phyloP scores from a whole-genome alignment of 352 stramenopile species.

The Phytophthora fragariae region DNA sequence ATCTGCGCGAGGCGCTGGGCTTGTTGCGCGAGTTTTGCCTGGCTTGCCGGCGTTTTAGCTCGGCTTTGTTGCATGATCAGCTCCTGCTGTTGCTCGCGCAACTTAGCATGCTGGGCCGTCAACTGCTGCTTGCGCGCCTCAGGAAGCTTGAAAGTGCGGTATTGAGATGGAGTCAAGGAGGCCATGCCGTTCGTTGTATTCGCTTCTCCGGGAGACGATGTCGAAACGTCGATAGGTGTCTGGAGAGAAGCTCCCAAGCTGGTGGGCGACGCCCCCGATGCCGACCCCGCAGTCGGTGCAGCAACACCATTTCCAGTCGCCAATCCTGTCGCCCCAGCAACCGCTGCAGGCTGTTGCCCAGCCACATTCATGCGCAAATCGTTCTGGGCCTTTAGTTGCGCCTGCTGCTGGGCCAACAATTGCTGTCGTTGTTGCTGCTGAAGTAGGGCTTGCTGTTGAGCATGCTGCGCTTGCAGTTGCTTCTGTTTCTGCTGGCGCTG shows the following conservation, averaged over 20 bases:
- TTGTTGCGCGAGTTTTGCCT: constrained; percentile 80
- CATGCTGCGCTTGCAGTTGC: constrained; percentile 62
- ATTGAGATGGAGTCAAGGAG: constrained; percentile 72
- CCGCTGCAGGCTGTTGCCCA: constrained; percentile 21
- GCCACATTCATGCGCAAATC: constrained; percentile 44
- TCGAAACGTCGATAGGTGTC: constrained; percentile 62
- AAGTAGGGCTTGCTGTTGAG: constrained; percentile 57
- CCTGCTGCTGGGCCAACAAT: constrained; percentile 46
- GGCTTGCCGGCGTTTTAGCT: constrained; percentile 71
- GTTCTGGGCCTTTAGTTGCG: constrained; percentile 56
- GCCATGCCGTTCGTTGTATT: constrained; percentile 33
- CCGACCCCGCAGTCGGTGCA: constrained; percentile 1
- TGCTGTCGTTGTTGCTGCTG: constrained; percentile 57
- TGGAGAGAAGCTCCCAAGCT: constrained; percentile 45
- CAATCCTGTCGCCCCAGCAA: constrained; percentile 18
- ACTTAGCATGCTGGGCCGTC: constrained; percentile 72
- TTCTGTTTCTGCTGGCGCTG: constrained; percentile 68
- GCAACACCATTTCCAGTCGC: constrained; percentile 18
- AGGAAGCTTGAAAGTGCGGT: constrained; percentile 76
- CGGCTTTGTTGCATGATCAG: constrained; percentile 77
- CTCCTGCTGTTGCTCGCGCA: constrained; percentile 83
- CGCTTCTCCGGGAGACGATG: constrained; percentile 32
- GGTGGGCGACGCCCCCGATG: constrained; percentile 29
- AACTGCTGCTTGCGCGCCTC: constrained; percentile 74
- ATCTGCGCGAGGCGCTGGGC: constrained; percentile 81